Conservation (phyloP, 306 rosid species). For the Inga laurina region DNA sequence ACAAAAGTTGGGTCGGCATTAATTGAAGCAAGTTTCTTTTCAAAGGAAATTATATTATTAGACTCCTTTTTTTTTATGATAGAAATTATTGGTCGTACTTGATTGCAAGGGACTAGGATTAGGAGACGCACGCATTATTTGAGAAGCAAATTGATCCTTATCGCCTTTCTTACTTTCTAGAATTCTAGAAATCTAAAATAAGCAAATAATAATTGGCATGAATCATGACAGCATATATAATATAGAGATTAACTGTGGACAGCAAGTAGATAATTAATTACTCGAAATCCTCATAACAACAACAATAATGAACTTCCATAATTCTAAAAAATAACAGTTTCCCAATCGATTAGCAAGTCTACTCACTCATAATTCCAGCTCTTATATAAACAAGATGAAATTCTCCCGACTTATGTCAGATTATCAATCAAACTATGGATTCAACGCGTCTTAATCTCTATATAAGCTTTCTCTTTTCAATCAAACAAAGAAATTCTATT, state of each 20-base stretch:
- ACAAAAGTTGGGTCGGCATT: too few species aligned
- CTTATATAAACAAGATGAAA: background rate
- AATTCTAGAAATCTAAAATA: background rate
- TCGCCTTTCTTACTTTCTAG: background rate
- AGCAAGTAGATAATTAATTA: background rate
- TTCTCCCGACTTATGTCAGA: background rate
- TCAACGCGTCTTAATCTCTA: background rate
- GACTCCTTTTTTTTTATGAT: background rate
- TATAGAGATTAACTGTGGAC: background rate
- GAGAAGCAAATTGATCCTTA: conserved; percentile 31
- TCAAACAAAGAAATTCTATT: conserved; percentile 34
- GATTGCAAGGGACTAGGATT: conserved; percentile 14
- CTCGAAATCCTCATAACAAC: conserved; percentile 4
- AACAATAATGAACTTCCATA: conserved; percentile 22
- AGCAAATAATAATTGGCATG: background rate
- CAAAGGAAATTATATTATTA: conserved; percentile 13
- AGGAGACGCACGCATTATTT: conserved; percentile 15
- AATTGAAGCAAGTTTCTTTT: too few species aligned
- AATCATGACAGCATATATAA: background rate
- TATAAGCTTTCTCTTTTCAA: conserved; percentile 1
- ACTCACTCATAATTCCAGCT: background rate
- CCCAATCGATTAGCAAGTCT: background rate
- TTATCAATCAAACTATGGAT: background rate
- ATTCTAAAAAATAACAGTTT: conserved; percentile 21
- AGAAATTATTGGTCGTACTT: conserved; percentile 8